Evolutionary conservation across 1,284 basidiomycete species (phyloP), one percentile per base, ranked within the genome.

Genomic region (Fomitopsis schrenkii): DNA sequence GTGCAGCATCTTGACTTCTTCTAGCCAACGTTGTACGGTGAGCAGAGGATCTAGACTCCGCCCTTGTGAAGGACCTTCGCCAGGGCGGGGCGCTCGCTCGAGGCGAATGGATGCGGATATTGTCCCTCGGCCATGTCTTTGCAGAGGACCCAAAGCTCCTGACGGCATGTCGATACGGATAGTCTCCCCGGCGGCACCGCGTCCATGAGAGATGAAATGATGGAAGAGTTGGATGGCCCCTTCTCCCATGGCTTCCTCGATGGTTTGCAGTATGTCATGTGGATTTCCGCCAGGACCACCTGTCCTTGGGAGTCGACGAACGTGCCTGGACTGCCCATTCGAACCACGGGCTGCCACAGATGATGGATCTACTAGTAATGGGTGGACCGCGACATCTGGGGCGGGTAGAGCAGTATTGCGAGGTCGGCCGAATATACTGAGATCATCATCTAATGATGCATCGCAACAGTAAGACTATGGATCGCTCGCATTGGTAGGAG

Each of bases 11-110:
- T 90, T 91, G 59, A 86, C 86, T 74, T 97, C 96, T 69, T 98
- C 95, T 1, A 83, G 78, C 96, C 97, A 98, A 52, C 97, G 85
- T 69, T 93, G 90, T n/a, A 88, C 72, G 0, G 97, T 98, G 10
- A 90, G 77, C 62, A 93, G 76, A 3, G 95, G 95, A 57, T 91
- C 87, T 57, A 93, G 84, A 35, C 84, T 84, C 40, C 84, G 83
- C 36, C 77, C 76, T 58, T 85, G 82, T 36, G 79, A 70, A 28
- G 81, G 79, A 26, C 73, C 72, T 26, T 83, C 82, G 36, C 79
- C 74, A 19, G 78, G 74, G 57, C 85, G 81, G 28, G 82, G 76
- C 17, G 80, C 75, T 59, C 84, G 77, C 67, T 90, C 87, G n/a
- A 87, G 77, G 52, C 85, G 81, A 36, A 88, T 80, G 22, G 86